Evolutionary conservation across 306 rosid genomes (phyloP).

Genomic region (Prunus campanulata): DNA sequence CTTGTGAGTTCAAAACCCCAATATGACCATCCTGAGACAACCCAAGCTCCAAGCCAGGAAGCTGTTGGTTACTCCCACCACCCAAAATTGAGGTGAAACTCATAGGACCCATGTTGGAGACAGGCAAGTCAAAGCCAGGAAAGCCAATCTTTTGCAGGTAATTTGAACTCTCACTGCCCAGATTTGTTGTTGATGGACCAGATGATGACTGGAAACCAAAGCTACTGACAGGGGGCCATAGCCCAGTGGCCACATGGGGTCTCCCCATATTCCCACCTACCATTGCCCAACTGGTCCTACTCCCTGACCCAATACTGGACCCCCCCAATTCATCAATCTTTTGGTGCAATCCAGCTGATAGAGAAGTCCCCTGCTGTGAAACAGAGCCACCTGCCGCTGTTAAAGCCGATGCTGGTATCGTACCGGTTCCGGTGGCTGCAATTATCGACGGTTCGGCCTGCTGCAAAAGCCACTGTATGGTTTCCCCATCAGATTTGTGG

Average conservation of each 20-base stretch:
- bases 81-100: constrained; percentile 93
- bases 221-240: constrained; percentile 74
- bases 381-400: constrained; percentile 60
- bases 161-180: constrained; percentile 55
- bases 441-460: constrained; percentile 91
- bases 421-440: constrained; percentile 87
- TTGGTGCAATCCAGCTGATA: constrained; percentile 67
- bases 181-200: constrained; percentile 43
- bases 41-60: constrained; percentile 91
- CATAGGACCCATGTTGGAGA: constrained; percentile 72
- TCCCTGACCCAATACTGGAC: constrained; percentile 51
- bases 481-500: constrained; percentile 97
- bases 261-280: constrained; percentile 71
- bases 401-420: constrained; percentile 92
- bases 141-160: constrained; percentile 80
- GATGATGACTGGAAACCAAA: constrained; percentile 74
- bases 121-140: constrained; percentile 76
- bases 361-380: constrained; percentile 59
- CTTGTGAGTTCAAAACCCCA: constrained; percentile 82
- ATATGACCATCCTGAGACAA: constrained; percentile 89
- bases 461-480: constrained; percentile 93
- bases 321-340: constrained; percentile 63
- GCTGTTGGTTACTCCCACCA: constrained; percentile 58
- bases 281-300: constrained; percentile 84
- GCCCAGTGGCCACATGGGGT: constrained; percentile 69